Conservation (phyloP, 2,329 filamentous ascomycete species). For the Aurifilum marmelostoma region DNA sequence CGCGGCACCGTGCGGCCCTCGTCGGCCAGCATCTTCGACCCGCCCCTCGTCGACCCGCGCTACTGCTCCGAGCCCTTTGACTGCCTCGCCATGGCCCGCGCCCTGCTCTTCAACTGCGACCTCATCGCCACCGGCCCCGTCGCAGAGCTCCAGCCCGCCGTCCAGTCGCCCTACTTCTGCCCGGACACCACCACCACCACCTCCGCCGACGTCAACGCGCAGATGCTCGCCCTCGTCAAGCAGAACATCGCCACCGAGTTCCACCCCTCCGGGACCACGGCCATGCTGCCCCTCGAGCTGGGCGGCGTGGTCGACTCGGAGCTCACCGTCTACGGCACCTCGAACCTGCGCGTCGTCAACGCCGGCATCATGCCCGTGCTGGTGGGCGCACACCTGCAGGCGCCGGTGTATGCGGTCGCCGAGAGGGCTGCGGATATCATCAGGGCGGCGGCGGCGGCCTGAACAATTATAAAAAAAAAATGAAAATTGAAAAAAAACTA, state of each 20-base stretch:
- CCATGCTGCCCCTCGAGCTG: conserved; percentile 27
- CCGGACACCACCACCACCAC: background rate
- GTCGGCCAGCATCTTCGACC: conserved; percentile 49
- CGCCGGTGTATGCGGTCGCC: conserved; percentile 54
- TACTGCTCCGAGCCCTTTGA: conserved; percentile 52
- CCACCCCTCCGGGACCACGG: conserved; percentile 32
- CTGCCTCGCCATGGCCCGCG: conserved; percentile 50
- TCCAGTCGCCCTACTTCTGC: conserved; percentile 42
- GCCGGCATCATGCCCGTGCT: conserved; percentile 52
- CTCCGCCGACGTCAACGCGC: conserved; percentile 39
- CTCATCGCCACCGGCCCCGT: conserved; percentile 33
- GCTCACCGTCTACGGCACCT: conserved; percentile 51
- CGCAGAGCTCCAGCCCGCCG: conserved; percentile 34
- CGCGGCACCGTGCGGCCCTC: conserved; percentile 54
- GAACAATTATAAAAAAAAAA: too few species aligned
- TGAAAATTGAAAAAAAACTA: too few species aligned
- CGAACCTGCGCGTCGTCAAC: conserved; percentile 50
- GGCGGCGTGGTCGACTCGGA: conserved; percentile 48
- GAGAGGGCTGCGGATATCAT: conserved; percentile 47
- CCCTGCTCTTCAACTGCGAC: conserved; percentile 47
- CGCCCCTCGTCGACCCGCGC: conserved; percentile 55
- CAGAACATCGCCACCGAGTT: conserved; percentile 32
- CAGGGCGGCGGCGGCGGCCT: conserved; percentile 30
- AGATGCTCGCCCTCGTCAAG: conserved; percentile 43
- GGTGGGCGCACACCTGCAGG: conserved; percentile 51